These are phyloP conservation scores for Rhododendron molle DNA, from an alignment of 148 eudicot genomes.

Conservation along the genomic window DNA sequence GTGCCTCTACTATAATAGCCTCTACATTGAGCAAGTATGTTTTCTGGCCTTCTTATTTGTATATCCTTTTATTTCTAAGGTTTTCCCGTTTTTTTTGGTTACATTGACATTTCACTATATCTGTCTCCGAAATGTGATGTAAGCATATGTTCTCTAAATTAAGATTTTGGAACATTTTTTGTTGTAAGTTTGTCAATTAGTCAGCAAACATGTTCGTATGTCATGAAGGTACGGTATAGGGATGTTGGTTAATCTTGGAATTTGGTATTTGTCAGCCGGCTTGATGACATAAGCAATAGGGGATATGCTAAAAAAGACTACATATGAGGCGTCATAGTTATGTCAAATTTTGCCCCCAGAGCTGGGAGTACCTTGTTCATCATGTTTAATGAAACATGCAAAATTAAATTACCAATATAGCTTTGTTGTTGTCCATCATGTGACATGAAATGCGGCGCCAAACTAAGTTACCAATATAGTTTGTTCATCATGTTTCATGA, in stretches of 20 bases:
- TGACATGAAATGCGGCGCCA: not conserved
- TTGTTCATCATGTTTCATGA: not conserved
- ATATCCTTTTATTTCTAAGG: not conserved
- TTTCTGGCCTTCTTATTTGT: not conserved
- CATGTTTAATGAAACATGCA: not conserved
- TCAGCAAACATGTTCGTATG: not conserved
- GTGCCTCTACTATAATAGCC: constrained; percentile 49
- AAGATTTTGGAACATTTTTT: not conserved
- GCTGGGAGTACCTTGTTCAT: not conserved
- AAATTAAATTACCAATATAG: not conserved
- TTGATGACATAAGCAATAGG: not conserved
- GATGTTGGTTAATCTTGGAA: not conserved
- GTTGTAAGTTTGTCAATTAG: not conserved
- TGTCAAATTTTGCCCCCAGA: not conserved
- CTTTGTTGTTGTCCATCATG: not conserved
- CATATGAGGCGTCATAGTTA: not conserved
- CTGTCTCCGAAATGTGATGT: not conserved
- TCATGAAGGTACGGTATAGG: not conserved
- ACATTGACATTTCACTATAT: not conserved
- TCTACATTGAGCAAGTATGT: constrained; percentile 42
- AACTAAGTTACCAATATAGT: not conserved
- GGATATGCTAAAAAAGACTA: not conserved
- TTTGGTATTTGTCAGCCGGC: not conserved
- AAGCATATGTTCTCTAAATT: not conserved
- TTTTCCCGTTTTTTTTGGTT: not conserved